These are phyloP conservation scores for Metschnikowia baotianmanensis DNA, from an alignment of 805 yeast genomes.

Conservation along the genomic window DNA sequence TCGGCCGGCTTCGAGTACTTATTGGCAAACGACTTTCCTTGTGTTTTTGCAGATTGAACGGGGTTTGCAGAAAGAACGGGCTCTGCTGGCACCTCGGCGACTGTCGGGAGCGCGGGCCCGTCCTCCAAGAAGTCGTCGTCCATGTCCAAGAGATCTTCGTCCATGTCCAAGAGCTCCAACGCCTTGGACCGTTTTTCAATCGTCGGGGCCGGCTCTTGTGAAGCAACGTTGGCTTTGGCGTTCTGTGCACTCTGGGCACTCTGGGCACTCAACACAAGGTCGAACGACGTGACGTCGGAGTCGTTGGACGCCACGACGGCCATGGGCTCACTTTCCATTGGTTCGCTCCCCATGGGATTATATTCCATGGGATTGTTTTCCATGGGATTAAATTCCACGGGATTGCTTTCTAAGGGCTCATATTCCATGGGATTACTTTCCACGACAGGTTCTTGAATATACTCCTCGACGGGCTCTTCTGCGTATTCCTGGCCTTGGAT, in stretches of 20 bases:
- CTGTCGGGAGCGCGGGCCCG: constrained; percentile 10
- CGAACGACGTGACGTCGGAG: constrained; percentile 6
- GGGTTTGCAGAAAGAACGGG: background rate
- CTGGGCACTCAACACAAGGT: background rate
- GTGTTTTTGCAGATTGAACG: background rate
- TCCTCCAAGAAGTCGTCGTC: constrained; percentile 41
- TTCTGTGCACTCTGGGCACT: too few species aligned
- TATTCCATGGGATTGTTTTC: too few species aligned
- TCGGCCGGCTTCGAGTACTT: constrained; percentile 8
- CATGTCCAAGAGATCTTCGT: constrained; percentile 32
- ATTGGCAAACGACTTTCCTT: constrained; percentile 4
- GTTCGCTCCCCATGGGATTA: too few species aligned
- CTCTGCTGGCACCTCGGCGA: background rate
- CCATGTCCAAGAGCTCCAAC: constrained; percentile 23
- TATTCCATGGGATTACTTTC: too few species aligned
- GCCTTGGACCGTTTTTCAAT: too few species aligned
- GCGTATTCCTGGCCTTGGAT: too few species aligned
- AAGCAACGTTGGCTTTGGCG: too few species aligned
- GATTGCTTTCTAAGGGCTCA: too few species aligned
- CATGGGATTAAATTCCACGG: too few species aligned
- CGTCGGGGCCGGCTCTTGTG: too few species aligned
- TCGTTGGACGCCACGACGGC: background rate
- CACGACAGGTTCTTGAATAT: too few species aligned
- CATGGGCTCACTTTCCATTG: background rate
- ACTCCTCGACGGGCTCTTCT: too few species aligned